phyloP scores from a whole-genome alignment of 2,329 filamentous ascomycete species.

The Colletotrichum melonis region DNA sequence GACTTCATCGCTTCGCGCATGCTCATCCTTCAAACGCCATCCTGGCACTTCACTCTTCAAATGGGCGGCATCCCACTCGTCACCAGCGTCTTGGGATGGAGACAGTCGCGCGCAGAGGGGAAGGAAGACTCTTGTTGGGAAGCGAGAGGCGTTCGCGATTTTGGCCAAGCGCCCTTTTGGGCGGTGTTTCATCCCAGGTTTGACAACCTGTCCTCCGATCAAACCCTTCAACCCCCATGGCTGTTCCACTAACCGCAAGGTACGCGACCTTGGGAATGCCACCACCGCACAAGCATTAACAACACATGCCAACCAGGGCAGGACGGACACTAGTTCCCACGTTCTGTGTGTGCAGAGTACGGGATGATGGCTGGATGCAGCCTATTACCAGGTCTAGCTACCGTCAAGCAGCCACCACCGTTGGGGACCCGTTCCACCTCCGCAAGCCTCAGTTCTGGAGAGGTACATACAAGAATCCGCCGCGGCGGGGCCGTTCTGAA shows the following conservation, averaged over 20 bases:
- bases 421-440: background rate
- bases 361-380: background rate
- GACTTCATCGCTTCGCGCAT: slow-evolving; percentile 23
- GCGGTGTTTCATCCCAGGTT: slow-evolving; percentile 35
- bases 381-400: background rate
- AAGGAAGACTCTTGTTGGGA: background rate
- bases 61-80: background rate
- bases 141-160: slow-evolving; percentile 19
- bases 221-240: slow-evolving; percentile 8
- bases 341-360: background rate
- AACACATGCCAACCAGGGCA: background rate
- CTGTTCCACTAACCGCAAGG: slow-evolving; percentile 1
- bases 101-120: background rate
- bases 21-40: slow-evolving; percentile 11
- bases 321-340: background rate
- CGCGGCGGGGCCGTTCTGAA: slow-evolving; percentile 30
- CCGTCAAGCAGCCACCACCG: background rate
- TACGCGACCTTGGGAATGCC: background rate
- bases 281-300: background rate
- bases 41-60: background rate
- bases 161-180: slow-evolving; percentile 11
- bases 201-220: slow-evolving; percentile 31
- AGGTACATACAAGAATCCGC: background rate
- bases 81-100: background rate
- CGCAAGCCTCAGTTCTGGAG: background rate